A percentile compares a stretch with the other conserved stretches of the same genome.
phyloP scores from a whole-genome alignment of 176 grass and related monocot species.

The Alloteropsis semialata region DNA sequence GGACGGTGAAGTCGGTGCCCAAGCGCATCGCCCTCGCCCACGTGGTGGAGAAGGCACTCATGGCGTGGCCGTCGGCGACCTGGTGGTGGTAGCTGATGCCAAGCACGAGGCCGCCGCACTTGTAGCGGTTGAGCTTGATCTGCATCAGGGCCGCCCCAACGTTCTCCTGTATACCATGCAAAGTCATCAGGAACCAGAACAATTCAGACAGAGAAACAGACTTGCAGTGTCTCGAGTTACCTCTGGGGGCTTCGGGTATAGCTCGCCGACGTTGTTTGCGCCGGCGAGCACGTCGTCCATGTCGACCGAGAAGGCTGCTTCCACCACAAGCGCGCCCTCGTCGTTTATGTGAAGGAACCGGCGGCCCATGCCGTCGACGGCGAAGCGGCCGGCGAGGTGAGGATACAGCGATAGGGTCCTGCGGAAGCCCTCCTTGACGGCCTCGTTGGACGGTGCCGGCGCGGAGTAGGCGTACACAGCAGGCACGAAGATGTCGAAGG shows the following conservation, averaged over 20 bases:
- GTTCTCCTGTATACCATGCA: background rate
- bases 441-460: background rate
- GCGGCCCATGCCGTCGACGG: background rate
- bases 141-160: background rate
- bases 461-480: background rate
- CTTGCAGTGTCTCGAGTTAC: too few species aligned
- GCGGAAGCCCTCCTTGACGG: background rate
- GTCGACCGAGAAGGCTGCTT: background rate
- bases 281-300: background rate
- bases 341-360: background rate
- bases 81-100: background rate
- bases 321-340: background rate
- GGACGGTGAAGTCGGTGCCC: background rate
- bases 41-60: background rate
- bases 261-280: background rate
- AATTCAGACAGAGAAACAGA: too few species aligned
- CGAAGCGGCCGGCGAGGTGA: background rate
- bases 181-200: too few species aligned
- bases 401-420: background rate
- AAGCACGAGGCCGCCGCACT: background rate
- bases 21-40: background rate
- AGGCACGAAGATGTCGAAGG: background rate
- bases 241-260: background rate
- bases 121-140: background rate
- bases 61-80: background rate